Conservation (phyloP, 2,329 filamentous ascomycete species). For the Colletotrichum sidae region DNA sequence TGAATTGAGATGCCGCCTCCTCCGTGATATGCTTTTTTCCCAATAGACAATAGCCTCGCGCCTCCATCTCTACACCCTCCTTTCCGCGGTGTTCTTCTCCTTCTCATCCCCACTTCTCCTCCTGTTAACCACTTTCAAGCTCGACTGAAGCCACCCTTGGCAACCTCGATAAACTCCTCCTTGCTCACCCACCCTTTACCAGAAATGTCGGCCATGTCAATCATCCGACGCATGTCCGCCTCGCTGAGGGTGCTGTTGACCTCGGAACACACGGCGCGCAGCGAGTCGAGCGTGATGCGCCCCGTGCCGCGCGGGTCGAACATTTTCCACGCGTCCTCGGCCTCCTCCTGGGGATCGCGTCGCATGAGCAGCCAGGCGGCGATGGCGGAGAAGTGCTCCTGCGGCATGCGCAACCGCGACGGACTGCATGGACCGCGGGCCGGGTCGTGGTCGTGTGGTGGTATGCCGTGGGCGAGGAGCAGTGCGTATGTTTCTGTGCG, state of each 20-base stretch:
- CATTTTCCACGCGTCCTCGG: constrained; percentile 88
- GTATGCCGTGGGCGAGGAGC: constrained; percentile 83
- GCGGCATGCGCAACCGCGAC: constrained; percentile 77
- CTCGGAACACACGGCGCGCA: constrained; percentile 88
- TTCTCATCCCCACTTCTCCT: too few species aligned
- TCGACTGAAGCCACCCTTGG: constrained; percentile 33
- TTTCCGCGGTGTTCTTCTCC: too few species aligned
- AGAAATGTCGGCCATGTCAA: constrained; percentile 96
- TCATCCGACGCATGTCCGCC: constrained; percentile 93
- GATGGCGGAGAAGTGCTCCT: constrained; percentile 78
- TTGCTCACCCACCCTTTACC: constrained; percentile 84
- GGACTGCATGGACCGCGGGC: constrained; percentile 64
- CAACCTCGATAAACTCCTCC: constrained; percentile 76
- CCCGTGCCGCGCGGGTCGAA: constrained; percentile 96
- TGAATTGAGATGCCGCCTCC: too few species aligned
- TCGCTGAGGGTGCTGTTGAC: constrained; percentile 87
- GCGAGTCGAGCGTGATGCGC: constrained; percentile 87
- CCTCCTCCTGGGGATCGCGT: constrained; percentile 91
- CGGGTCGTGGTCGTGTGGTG: constrained; percentile 67
- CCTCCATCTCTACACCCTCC: too few species aligned
- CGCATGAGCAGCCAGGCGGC: constrained; percentile 84
- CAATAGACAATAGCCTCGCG: too few species aligned
- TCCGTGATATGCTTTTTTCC: too few species aligned
- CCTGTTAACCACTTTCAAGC: not conserved
- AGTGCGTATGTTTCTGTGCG: constrained; percentile 87